These are phyloP conservation scores for Cladophialophora psammophila DNA, from an alignment of 2,329 filamentous ascomycete species.

Conservation along the genomic window DNA sequence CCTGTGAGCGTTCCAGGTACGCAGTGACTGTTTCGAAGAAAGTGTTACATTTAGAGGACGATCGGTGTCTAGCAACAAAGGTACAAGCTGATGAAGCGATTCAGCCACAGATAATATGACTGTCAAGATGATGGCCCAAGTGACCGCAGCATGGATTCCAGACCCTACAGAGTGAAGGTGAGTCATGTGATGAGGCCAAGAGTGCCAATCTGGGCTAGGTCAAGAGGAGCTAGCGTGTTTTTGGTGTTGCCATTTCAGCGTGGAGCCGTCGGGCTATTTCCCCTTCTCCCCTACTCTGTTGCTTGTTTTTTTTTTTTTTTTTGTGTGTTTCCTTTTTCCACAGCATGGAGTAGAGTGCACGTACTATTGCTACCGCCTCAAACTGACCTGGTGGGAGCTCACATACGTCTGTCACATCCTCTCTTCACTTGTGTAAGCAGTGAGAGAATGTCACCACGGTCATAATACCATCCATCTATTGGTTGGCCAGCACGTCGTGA, in stretches of 20 bases:
- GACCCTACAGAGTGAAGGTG: background rate
- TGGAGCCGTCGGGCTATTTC: no score
- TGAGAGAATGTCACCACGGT: background rate
- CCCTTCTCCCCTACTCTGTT: no score
- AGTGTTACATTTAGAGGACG: background rate
- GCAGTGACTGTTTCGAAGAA: background rate
- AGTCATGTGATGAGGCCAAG: slow-evolving; percentile 4
- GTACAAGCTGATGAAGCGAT: background rate
- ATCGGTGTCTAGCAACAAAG: slow-evolving; percentile 2
- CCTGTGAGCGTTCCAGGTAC: background rate
- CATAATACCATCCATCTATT: background rate
- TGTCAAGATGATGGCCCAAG: background rate
- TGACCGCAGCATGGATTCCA: background rate
- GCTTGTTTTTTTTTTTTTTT: no score
- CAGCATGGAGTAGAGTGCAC: no score
- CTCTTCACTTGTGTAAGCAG: background rate
- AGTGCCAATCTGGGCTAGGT: background rate
- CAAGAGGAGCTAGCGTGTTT: background rate
- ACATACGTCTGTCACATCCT: background rate
- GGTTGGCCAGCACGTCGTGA: slow-evolving; percentile 1
- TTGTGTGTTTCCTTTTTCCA: no score
- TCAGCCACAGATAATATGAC: background rate
- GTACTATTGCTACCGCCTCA: no score
- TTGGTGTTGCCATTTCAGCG: background rate
- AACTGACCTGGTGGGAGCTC: background rate